phyloP scores from a whole-genome alignment of 495 filamentous ascomycete species.

The Penicillium pulvis region DNA sequence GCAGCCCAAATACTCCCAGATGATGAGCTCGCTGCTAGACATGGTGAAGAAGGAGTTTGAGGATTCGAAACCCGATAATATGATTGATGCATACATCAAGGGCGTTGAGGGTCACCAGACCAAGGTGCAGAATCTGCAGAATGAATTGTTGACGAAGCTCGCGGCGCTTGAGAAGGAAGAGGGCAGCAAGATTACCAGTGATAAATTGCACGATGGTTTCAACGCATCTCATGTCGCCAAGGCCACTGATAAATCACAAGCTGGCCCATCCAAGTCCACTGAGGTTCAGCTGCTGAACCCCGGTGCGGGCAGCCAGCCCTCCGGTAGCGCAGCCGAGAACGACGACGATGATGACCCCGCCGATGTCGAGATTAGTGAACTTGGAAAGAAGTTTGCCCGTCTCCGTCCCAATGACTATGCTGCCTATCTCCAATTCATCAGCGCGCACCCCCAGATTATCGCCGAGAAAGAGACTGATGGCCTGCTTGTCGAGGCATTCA shows the following conservation, averaged over 20 bases:
- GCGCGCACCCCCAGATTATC: constrained; percentile 71
- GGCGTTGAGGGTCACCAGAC: constrained; percentile 73
- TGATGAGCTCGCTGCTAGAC: constrained; percentile 91
- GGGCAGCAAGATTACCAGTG: constrained; percentile 88
- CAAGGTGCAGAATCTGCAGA: constrained; percentile 78
- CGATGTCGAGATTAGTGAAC: constrained; percentile 69
- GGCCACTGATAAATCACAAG: constrained; percentile 45
- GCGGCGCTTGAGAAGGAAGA: constrained; percentile 86
- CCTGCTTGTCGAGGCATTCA: constrained; percentile 87
- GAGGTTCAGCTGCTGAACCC: constrained; percentile 85
- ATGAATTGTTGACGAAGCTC: constrained; percentile 69
- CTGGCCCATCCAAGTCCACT: constrained; percentile 27
- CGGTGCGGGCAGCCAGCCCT: constrained; percentile 38
- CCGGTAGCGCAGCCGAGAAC: constrained; percentile 62
- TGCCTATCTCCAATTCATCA: constrained; percentile 72
- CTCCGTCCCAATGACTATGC: constrained; percentile 77
- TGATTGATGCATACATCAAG: constrained; percentile 70
- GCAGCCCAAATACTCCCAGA: constrained; percentile 85
- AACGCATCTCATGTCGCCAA: constrained; percentile 78
- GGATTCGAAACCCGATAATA: constrained; percentile 61
- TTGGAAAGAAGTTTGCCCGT: constrained; percentile 76
- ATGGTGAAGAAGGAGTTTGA: constrained; percentile 91
- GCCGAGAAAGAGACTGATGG: constrained; percentile 90
- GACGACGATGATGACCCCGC: constrained; percentile 66
- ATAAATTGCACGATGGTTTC: constrained; percentile 89